Base-by-base conservation (phyloP, 2,329 filamentous ascomycete species). In the Ilyonectria destructans region DNA sequence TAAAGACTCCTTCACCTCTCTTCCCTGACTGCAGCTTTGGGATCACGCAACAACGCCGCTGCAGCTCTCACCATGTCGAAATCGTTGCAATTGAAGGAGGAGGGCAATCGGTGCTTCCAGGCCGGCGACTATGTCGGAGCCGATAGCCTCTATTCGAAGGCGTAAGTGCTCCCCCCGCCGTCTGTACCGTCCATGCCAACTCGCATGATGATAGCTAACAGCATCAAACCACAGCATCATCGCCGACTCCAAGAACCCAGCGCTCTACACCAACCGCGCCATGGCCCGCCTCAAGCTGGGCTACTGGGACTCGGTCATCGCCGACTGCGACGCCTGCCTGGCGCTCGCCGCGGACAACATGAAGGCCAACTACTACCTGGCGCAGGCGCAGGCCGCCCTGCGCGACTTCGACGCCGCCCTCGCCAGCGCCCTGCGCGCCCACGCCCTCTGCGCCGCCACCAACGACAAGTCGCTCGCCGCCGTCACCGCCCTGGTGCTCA, bases 191-290 rank as follows among this genome's bases (percentile, higher is more conserved):
- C 40, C 37, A 40, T 40, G 37, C 6, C 37, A 40, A 6, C 40
- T 43, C n/a, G 5, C 15, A 8, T 43, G 17, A 12, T 33, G 31
- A 12, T 12, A 12, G 31, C 40, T 43, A 48, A 43, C 35, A 35
- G 21, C n/a, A 26, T 35, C 62, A 8, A 57, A 63, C 21, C 29
- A 33, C 73, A 94, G 91, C 46, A 95, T 97, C 74, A 90, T 93
- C 75, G 90, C 91, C 78, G 93, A 97, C 81, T 88, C 93, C 4
- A 87, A 85, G 62, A 96, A 97, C 78, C 89, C 92, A 1, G 86
- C 92, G 33, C 88, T 97, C 58, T 98, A 95, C 82, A 96, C 94
- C 45, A 98, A 98, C 82, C 93, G 95, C 61, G 93, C 95, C 58
- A 92, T 97, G 82, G 91, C 92, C 4, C 90, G 95, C 46, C 85